Conservation (phyloP, 2,329 filamentous ascomycete genomes). For the Sphaceloma murrayae region DNA sequence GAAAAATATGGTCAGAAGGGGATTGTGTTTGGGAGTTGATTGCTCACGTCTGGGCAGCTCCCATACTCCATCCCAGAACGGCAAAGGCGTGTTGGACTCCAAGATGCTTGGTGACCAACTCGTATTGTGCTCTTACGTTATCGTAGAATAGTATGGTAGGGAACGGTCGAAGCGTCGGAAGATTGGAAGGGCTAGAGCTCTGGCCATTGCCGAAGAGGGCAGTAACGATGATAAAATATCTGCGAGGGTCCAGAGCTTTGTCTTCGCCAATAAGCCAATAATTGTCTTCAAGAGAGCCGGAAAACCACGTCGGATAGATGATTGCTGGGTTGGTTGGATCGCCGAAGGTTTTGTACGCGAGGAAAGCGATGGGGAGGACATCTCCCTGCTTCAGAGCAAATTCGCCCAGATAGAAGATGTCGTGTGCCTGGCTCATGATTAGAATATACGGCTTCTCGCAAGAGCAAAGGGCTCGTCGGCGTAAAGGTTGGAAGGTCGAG, state of each 20-base stretch:
- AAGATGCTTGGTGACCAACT: slow-evolving; percentile 55
- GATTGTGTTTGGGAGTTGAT: slow-evolving; percentile 31
- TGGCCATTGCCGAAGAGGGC: slow-evolving; percentile 62
- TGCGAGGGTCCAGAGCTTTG: slow-evolving; percentile 54
- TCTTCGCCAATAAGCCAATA: slow-evolving; percentile 62
- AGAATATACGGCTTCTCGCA: background rate
- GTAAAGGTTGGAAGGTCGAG: no score
- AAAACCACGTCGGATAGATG: slow-evolving; percentile 71
- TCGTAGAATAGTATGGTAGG: slow-evolving; percentile 57
- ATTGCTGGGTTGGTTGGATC: slow-evolving; percentile 53
- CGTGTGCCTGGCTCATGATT: slow-evolving; percentile 28
- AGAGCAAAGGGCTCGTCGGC: slow-evolving; percentile 4
- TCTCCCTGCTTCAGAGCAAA: slow-evolving; percentile 52
- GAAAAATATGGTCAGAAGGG: background rate
- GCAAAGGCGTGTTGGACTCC: slow-evolving; percentile 50
- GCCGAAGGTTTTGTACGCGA: slow-evolving; percentile 71
- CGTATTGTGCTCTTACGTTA: slow-evolving; percentile 58
- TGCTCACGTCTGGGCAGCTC: slow-evolving; percentile 49
- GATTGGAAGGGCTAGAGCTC: slow-evolving; percentile 59
- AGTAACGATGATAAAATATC: slow-evolving; percentile 59
- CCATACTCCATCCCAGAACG: slow-evolving; percentile 64
- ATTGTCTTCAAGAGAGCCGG: slow-evolving; percentile 60
- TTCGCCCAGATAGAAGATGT: slow-evolving; percentile 39
- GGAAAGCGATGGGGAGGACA: slow-evolving; percentile 53
- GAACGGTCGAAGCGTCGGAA: slow-evolving; percentile 44